Percentiles rank a stretch among this genome's conserved stretches.
phyloP scores from a whole-genome alignment of 2,329 filamentous ascomycete species.

The Epichloe amarillans region DNA sequence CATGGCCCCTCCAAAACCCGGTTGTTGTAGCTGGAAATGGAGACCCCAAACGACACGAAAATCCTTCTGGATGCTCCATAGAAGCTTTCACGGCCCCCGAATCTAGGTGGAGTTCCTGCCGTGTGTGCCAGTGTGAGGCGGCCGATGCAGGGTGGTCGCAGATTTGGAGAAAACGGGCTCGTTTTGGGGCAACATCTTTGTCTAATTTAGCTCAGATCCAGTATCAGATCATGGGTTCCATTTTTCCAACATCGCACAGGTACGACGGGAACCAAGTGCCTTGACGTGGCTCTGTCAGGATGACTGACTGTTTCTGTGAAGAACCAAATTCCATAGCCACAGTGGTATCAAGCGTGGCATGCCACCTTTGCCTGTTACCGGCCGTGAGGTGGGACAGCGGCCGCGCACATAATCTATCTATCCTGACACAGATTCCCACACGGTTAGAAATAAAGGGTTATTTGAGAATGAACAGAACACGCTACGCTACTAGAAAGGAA shows the following conservation, averaged over 20 bases:
- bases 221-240: not conserved
- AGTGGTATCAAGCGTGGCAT: not conserved
- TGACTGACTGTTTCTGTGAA: not conserved
- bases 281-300: not conserved
- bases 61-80: constrained; percentile 11
- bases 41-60: constrained; percentile 6
- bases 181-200: not conserved
- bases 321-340: no score
- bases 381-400: not conserved
- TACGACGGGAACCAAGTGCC: not conserved
- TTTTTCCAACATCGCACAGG: not conserved
- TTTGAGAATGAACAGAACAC: not conserved
- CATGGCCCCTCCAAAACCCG: constrained; percentile 7
- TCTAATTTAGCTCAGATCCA: not conserved
- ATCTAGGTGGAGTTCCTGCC: constrained; percentile 10
- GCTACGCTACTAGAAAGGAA: no score
- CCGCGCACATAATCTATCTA: not conserved
- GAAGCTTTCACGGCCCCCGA: constrained; percentile 12
- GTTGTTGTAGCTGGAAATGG: constrained; percentile 7
- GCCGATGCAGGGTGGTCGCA: constrained; percentile 7
- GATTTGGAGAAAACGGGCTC: constrained; percentile 6
- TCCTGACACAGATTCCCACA: not conserved
- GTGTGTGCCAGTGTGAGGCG: not conserved
- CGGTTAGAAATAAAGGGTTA: not conserved
- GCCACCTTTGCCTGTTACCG: not conserved